Base-by-base conservation (phyloP, 768 basidiomycete species). In the Suillus brevipes region DNA sequence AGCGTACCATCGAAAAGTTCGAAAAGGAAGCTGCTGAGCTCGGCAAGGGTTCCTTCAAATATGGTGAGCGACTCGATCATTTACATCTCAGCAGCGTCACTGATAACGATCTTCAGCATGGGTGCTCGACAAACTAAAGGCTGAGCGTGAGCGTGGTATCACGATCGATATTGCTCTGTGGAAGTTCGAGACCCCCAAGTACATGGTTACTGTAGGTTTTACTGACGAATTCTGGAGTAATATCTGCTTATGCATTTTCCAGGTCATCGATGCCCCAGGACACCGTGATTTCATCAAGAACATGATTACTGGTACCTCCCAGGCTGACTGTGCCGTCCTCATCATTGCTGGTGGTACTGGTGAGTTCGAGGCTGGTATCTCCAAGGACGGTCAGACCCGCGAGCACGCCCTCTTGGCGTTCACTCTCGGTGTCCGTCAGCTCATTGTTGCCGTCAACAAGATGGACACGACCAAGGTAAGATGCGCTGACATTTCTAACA, bases 211-310 rank as follows among this genome's bases (percentile, higher is more conserved):
- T 52, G 93, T 94, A 80, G 65, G 91, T 83, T 37, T 38, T 56
- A 28, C 25, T 43, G 61, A 42, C 1, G 12, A 31, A 18, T 42
- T n/a, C 13, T 6, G 18, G 2, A 8, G 40, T 20, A 20, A 31
- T 25, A 42, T 42, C 12, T 6, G 4, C 61, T 67, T 55, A 61
- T 59, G 69, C 67, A 68, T 58, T 61, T 67, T 60, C 71, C 53
- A 93, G 94, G 95, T 99, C 83, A 99, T 99, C 74, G 97, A 99
- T 78, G 97, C 97, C 79, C 97, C 97, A 57, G 97, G 97, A 78
- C 96, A 97, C 81, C 95, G 97, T 89, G 97, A 99, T 78, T 99
- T 99, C 84, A 99, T 99, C 89, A 99, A 99, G 86, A 99, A 97
- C 94, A 97, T 96, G 96, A 99, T 99, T 80, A 99, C 97, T 68